Evolutionary conservation across 306 rosid genomes (phyloP).

Genomic region (Quercus robur): DNA sequence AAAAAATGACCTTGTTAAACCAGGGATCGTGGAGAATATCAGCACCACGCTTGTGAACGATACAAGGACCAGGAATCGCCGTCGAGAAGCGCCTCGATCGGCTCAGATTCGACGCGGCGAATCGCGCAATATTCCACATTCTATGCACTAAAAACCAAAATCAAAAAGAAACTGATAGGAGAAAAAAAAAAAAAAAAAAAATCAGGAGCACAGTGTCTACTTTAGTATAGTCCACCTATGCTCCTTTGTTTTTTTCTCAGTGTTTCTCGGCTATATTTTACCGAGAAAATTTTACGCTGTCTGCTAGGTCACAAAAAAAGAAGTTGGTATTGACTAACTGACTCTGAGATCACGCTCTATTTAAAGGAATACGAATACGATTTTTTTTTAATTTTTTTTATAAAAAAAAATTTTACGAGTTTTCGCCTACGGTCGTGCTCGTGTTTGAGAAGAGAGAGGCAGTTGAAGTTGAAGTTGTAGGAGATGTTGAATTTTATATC

Average conservation of each 20-base stretch:
- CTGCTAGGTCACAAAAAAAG: background rate
- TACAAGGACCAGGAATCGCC: constrained; percentile 89
- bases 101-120: constrained; percentile 54
- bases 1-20: constrained; percentile 80
- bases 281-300: background rate
- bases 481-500: background rate
- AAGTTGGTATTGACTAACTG: background rate
- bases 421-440: background rate
- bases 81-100: constrained; percentile 70
- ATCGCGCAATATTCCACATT: constrained; percentile 81
- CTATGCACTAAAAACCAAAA: background rate
- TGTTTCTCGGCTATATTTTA: constrained; percentile 13
- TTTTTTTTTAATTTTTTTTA: background rate
- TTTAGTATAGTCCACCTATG: background rate
- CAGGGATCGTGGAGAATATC: constrained; percentile 99
- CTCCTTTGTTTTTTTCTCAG: background rate
- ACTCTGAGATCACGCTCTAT: background rate
- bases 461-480: constrained; percentile 5
- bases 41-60: constrained; percentile 96
- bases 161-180: background rate
- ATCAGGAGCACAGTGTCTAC: background rate
- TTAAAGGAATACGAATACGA: constrained; percentile 19
- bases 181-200: background rate
- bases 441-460: constrained; percentile 6
- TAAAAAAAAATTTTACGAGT: background rate